These are phyloP conservation scores for Lactarius psammicola DNA, from an alignment of 768 basidiomycete genomes.

Conservation along the genomic window DNA sequence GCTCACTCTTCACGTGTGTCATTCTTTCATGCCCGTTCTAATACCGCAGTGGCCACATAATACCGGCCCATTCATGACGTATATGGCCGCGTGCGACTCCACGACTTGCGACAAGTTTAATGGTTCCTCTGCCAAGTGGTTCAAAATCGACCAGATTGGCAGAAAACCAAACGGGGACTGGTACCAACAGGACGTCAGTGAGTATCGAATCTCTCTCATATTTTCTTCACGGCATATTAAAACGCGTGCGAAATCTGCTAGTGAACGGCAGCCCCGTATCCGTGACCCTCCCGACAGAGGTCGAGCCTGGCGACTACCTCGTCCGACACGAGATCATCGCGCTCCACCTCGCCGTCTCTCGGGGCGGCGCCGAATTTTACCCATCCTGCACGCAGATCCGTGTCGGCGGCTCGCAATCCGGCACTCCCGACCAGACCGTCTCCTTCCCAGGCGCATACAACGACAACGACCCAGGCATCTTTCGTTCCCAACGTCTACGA, in stretches of 20 bases:
- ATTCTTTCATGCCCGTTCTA: background rate
- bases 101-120: conserved; percentile 61
- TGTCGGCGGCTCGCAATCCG: conserved; percentile 54
- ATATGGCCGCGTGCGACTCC: conserved; percentile 61
- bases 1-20: background rate
- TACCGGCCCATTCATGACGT: conserved; percentile 71
- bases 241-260: conserved; percentile 8
- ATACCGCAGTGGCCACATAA: conserved; percentile 51
- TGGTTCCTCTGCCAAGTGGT: conserved; percentile 61
- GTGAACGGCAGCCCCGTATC: conserved; percentile 32
- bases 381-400: conserved; percentile 60
- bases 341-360: conserved; percentile 57
- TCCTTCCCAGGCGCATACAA: conserved; percentile 71
- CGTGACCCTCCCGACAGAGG: conserved; percentile 40
- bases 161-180: conserved; percentile 31
- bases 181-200: conserved; percentile 36
- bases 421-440: conserved; percentile 55
- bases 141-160: conserved; percentile 51
- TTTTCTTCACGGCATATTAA: background rate
- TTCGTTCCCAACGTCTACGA: conserved; percentile 44
- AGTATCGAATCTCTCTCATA: conserved; percentile 15
- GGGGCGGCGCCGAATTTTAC: conserved; percentile 78
- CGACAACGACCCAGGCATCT: conserved; percentile 70
- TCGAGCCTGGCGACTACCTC: conserved; percentile 70
- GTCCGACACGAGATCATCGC: conserved; percentile 80